Conservation (phyloP, 139 green algal species). For the Chlorella sp. region DNA sequence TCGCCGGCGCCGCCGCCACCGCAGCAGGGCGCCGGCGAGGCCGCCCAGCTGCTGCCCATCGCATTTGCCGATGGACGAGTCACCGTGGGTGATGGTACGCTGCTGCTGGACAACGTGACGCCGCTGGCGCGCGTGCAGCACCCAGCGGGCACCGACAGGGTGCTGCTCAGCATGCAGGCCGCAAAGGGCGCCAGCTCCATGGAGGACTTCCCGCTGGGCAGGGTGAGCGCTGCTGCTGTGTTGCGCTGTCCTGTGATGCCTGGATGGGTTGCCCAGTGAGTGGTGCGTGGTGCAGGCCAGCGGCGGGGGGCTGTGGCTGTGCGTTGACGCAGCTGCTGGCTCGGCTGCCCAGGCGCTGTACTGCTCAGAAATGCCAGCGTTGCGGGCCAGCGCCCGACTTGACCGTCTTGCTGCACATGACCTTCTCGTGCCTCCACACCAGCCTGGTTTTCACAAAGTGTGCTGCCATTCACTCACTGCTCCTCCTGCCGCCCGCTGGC, state of each 20-base stretch:
- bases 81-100: neutral
- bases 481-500: neutral
- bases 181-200: slow-evolving; percentile 32
- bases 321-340: too few relatives aligned
- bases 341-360: too few relatives aligned
- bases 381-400: too few relatives aligned
- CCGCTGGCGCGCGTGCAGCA: slow-evolving; percentile 15
- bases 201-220: slow-evolving; percentile 49
- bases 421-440: too few relatives aligned
- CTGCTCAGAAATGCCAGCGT: too few relatives aligned
- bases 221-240: slow-evolving; percentile 21
- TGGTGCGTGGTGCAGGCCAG: neutral
- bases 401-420: too few relatives aligned
- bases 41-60: slow-evolving; percentile 23
- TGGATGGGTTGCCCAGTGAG: neutral
- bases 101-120: slow-evolving; percentile 27
- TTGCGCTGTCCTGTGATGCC: neutral
- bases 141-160: slow-evolving; percentile 2
- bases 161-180: slow-evolving; percentile 55
- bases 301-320: too few relatives aligned
- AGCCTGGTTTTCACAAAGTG: neutral
- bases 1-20: neutral
- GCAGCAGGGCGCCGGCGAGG: neutral
- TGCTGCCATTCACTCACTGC: neutral
- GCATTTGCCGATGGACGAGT: slow-evolving; percentile 17